Evolutionary conservation across 163 green algal genomes (phyloP).

Genomic region (Volvox carteri): DNA sequence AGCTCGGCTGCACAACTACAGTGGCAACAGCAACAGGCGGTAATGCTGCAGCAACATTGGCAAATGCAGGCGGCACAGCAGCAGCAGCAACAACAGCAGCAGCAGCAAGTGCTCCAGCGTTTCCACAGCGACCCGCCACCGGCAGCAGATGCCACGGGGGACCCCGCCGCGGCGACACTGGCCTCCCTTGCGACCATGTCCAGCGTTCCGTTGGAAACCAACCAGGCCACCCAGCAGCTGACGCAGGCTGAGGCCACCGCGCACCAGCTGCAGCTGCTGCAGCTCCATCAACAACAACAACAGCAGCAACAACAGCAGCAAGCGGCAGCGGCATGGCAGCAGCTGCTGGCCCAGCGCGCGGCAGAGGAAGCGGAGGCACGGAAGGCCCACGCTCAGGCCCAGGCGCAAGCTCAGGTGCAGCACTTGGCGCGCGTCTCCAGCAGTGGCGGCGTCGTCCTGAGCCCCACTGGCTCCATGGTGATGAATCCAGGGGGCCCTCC

Average conservation of each 20-base stretch:
- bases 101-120: slow-evolving; percentile 16
- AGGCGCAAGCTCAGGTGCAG: slow-evolving; percentile 12
- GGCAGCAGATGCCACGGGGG: background rate
- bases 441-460: background rate
- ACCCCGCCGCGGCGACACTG: background rate
- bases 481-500: too few species aligned
- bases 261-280: slow-evolving; percentile 11
- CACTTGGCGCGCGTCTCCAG: slow-evolving; percentile 7
- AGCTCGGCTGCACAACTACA: background rate
- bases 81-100: background rate
- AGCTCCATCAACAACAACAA: slow-evolving; percentile 19
- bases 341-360: background rate
- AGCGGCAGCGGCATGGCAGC: background rate
- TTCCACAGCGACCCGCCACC: slow-evolving; percentile 13
- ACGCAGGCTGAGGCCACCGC: background rate
- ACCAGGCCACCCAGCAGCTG: background rate
- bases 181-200: background rate
- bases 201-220: background rate
- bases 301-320: slow-evolving; percentile 7
- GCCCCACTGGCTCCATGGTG: background rate
- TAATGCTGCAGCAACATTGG: background rate
- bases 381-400: background rate
- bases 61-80: background rate
- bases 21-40: background rate
- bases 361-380: background rate